Base-by-base conservation (phyloP, 2,329 filamentous ascomycete genomes). In the Colletotrichum melonis region DNA sequence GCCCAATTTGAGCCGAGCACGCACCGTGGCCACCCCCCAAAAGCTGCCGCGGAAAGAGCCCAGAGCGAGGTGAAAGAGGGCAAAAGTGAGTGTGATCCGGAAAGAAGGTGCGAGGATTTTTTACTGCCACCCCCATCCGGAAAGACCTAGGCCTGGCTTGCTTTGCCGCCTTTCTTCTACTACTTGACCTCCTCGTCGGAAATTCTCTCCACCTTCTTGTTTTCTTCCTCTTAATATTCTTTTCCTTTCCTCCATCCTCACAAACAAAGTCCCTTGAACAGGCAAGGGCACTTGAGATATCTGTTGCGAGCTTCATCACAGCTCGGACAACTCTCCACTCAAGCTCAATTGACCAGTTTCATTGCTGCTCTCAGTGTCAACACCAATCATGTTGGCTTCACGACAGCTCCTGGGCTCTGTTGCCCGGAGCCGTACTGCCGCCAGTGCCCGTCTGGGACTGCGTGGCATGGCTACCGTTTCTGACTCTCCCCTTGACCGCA, bases 401-500 rank as follows among this genome's bases (percentile, higher is more conserved):
- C 89, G 92, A 88, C 91, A 92, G 87, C 86, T 92, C 84, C 87
- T 92, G 87, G 91, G 90, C 88, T 84, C 82, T 80, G 82, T 89
- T 79, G 88, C 90, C 88, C 90, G 89, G 86, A 86, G 87, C 85
- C 89, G 91, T 80, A 86, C 86, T 82, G 79, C 86, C 75, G 82
- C 82, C 78, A 82, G 86, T 79, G 85, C 86, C 84, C 86, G 91
- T 89, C 84, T 92, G 80, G 86, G 89, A 82, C 83, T 92, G 80
- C 90, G 92, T 79, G 88, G 92, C 79, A 92, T 98, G 88, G 96
- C 96, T 76, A 97, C 95, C 79, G 93, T 95, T 81, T 90, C 91
- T 80, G 94, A 98, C 86, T 92, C 92, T 82, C 91, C 95, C 79
- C 92, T 99, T 78, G 94, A 95, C 88, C 92, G 92, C 88, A 98